phyloP scores from a whole-genome alignment of 257 asterid species.

The Linderniella brevidens region DNA sequence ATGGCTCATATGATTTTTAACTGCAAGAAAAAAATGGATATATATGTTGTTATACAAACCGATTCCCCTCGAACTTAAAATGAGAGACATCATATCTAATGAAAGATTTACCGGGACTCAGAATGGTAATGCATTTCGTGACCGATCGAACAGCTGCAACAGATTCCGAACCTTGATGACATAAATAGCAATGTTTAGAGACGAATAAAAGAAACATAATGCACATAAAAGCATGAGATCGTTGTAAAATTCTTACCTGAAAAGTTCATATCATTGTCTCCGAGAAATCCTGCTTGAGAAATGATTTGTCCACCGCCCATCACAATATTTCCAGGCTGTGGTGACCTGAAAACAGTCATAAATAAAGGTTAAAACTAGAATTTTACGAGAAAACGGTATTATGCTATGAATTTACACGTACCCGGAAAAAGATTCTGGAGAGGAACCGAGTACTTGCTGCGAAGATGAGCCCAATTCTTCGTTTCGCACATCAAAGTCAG shows the following conservation, averaged over 20 bases:
- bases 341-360: slow-evolving; percentile 34
- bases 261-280: slow-evolving; percentile 27
- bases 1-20: no score
- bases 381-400: not conserved
- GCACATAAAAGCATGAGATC: slow-evolving; percentile 5
- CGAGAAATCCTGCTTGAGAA: slow-evolving; percentile 21
- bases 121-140: slow-evolving; percentile 47
- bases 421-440: slow-evolving; percentile 33
- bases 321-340: slow-evolving; percentile 17
- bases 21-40: no score
- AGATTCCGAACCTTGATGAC: slow-evolving; percentile 43
- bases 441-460: slow-evolving; percentile 22
- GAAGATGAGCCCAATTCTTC: slow-evolving; percentile 20
- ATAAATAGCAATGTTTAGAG: slow-evolving; percentile 5
- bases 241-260: slow-evolving; percentile 24
- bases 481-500: slow-evolving; percentile 25
- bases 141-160: slow-evolving; percentile 46
- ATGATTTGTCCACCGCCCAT: slow-evolving; percentile 21
- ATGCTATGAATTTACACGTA: slow-evolving; percentile 10
- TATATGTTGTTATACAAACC: no score
- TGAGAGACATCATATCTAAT: not conserved
- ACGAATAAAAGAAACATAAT: not conserved
- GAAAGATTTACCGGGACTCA: slow-evolving; percentile 70
- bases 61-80: no score
- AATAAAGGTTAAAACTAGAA: not conserved